Percentiles rank a stretch among this genome's conserved stretches.
Evolutionary conservation across 2,329 filamentous ascomycete genomes (phyloP).

Genomic region (Ceratocystis cacaofunesta): DNA sequence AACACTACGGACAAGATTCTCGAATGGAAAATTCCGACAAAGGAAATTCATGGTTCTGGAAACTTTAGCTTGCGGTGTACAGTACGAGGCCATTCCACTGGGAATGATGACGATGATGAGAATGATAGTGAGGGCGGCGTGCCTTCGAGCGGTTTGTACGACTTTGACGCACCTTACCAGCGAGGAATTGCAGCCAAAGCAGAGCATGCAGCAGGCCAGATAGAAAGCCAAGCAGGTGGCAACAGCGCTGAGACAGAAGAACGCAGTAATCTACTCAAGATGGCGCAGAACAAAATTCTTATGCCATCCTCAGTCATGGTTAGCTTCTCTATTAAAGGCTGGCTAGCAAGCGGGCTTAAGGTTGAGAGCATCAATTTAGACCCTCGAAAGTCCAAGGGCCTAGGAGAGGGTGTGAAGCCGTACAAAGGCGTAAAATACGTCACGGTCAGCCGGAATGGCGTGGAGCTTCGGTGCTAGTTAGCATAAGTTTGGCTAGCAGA

Average conservation of each 20-base stretch:
- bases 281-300: conserved; percentile 55
- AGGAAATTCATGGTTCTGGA: conserved; percentile 55
- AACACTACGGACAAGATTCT: conserved; percentile 55
- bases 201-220: conserved; percentile 21
- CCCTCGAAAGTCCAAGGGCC: conserved; percentile 64
- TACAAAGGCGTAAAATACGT: conserved; percentile 98
- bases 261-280: conserved; percentile 40
- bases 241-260: conserved; percentile 20
- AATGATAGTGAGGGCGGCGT: conserved; percentile 30
- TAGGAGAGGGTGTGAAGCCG: conserved; percentile 79
- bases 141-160: conserved; percentile 10
- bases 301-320: conserved; percentile 69
- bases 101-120: conserved; percentile 35
- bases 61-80: conserved; percentile 67
- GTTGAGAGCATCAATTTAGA: conserved; percentile 55
- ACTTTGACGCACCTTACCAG: conserved; percentile 15
- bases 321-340: conserved; percentile 56
- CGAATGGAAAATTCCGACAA: conserved; percentile 70
- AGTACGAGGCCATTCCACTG: conserved; percentile 49
- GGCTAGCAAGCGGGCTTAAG: conserved; percentile 52
- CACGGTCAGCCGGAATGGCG: conserved; percentile 53
- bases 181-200: background rate
- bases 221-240: background rate
- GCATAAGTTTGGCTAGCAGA: too few relatives aligned
- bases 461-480: conserved; percentile 44